Conservation (phyloP, 306 rosid species). For the Quercus cerris region DNA sequence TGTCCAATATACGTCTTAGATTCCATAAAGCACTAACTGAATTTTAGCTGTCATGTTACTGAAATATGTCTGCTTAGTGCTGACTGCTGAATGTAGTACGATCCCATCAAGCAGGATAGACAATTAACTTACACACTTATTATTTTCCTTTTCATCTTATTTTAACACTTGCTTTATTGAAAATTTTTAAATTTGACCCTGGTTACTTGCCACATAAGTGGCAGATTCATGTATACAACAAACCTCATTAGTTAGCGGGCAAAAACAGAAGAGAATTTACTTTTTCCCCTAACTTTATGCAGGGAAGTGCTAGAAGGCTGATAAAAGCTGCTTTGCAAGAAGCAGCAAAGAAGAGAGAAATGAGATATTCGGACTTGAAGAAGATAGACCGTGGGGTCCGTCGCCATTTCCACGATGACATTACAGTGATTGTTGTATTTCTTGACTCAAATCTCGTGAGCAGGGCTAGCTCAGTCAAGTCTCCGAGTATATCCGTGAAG, state of each 20-base stretch:
- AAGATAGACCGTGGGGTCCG: conserved; percentile 97
- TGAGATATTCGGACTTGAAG: conserved; percentile 96
- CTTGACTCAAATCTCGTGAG: conserved; percentile 71
- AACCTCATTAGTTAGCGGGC: background rate
- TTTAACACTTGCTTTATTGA: background rate
- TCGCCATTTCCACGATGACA: conserved; percentile 96
- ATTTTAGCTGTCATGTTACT: background rate
- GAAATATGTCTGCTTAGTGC: background rate
- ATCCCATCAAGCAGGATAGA: background rate
- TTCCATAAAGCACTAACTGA: background rate
- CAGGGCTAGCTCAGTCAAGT: conserved; percentile 70
- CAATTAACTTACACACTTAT: background rate
- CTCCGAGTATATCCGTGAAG: conserved; percentile 60
- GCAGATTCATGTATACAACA: background rate
- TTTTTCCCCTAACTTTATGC: conserved; percentile 15
- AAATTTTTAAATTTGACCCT: background rate
- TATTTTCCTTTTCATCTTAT: background rate
- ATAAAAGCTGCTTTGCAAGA: conserved; percentile 78
- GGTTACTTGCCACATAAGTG: background rate
- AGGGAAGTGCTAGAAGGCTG: conserved; percentile 95
- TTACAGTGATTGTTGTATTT: conserved; percentile 86
- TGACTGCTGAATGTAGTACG: background rate
- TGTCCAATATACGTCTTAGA: background rate
- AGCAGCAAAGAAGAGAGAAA: conserved; percentile 98
- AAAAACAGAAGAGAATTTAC: background rate